Evolutionary conservation across 306 rosid genomes (phyloP).

Genomic region (Cucumis hystrix): DNA sequence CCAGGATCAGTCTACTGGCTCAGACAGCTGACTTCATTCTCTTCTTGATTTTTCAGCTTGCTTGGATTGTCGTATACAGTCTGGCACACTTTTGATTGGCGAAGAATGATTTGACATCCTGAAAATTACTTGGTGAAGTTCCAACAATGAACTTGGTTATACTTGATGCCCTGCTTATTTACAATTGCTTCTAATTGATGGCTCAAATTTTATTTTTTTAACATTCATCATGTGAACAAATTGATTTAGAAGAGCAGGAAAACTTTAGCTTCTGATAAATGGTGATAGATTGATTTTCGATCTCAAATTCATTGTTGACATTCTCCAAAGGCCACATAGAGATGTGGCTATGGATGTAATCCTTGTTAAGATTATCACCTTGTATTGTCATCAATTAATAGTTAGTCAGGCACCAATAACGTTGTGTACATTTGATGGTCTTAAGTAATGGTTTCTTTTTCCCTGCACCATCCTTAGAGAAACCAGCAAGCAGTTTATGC

Average conservation of each 20-base stretch:
- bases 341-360: background rate
- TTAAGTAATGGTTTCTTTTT: background rate
- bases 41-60: slow-evolving; percentile 40
- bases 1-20: background rate
- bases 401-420: background rate
- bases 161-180: background rate
- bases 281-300: background rate
- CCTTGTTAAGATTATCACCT: background rate
- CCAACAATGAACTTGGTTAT: background rate
- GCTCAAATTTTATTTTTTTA: background rate
- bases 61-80: slow-evolving; percentile 89
- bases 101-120: slow-evolving; percentile 12
- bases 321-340: background rate
- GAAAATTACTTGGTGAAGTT: slow-evolving; percentile 12
- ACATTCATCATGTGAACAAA: background rate
- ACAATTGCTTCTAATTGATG: background rate
- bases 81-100: slow-evolving; percentile 80
- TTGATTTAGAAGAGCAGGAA: background rate
- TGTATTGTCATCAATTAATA: background rate
- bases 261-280: background rate
- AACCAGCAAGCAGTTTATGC: background rate
- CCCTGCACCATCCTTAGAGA: background rate
- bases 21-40: background rate
- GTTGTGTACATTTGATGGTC: background rate
- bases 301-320: background rate